Percentiles rank a stretch among this genome's conserved stretches.
These are phyloP conservation scores for Trichoderma gamsii DNA, from an alignment of 495 filamentous ascomycete species.

Conservation along the genomic window DNA sequence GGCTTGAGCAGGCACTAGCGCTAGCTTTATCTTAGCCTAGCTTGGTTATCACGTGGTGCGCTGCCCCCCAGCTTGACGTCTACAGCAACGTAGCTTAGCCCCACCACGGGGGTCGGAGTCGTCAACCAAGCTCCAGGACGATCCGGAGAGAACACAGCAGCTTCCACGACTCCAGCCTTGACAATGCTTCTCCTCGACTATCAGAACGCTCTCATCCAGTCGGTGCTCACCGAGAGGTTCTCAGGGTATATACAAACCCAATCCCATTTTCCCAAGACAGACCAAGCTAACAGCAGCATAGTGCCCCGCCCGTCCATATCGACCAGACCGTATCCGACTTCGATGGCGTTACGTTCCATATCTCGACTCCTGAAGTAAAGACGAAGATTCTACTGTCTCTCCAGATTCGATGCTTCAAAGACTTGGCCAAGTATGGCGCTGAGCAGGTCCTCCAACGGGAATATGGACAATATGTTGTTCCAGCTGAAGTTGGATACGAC, in stretches of 20 bases:
- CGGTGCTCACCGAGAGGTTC: conserved; percentile 90
- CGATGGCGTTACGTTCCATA: conserved; percentile 94
- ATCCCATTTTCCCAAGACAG: conserved; percentile 8
- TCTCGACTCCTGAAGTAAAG: conserved; percentile 90
- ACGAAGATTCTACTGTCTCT: conserved; percentile 90
- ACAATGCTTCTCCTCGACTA: conserved; percentile 97
- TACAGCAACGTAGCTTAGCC: conserved; percentile 16
- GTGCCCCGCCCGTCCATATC: conserved; percentile 76
- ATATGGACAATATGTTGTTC: conserved; percentile 85
- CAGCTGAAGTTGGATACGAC: conserved; percentile 85
- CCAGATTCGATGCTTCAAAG: conserved; percentile 85
- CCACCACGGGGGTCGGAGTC: conserved; percentile 13
- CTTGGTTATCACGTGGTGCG: neutral
- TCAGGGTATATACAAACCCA: conserved; percentile 57
- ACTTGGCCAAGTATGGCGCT: conserved; percentile 88
- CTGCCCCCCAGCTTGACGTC: conserved; percentile 10
- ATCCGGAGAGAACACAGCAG: conserved; percentile 16
- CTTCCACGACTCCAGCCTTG: conserved; percentile 20
- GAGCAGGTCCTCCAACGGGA: conserved; percentile 85
- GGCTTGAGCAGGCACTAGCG: neutral
- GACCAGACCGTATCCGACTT: conserved; percentile 98
- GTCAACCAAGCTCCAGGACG: conserved; percentile 14
- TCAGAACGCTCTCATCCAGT: conserved; percentile 95
- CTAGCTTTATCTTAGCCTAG: neutral
- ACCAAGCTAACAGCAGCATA: conserved; percentile 32